Percentiles rank a stretch among this genome's conserved stretches.
Evolutionary conservation across 306 rosid species (phyloP).

Genomic region (Inga oerstediana): DNA sequence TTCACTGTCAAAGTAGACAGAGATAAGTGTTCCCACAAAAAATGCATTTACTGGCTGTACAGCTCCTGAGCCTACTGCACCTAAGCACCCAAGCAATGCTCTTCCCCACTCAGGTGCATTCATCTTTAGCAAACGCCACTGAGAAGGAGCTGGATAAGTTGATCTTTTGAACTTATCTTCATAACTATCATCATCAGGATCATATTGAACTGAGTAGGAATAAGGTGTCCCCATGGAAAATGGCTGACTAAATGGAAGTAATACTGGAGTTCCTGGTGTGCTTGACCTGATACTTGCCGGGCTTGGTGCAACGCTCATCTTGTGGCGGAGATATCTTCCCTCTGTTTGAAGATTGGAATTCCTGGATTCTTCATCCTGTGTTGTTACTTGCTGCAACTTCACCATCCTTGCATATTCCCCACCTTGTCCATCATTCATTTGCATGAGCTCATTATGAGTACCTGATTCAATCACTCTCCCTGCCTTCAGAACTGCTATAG

Average conservation of each 20-base stretch:
- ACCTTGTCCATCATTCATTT: constrained; percentile 31
- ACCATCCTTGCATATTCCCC: constrained; percentile 87
- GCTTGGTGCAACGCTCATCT: constrained; percentile 59
- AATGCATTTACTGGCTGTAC: constrained; percentile 89
- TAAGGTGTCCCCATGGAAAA: constrained; percentile 73
- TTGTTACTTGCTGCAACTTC: constrained; percentile 63
- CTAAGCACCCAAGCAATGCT: constrained; percentile 76
- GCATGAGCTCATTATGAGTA: constrained; percentile 69
- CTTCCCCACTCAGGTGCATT: constrained; percentile 81
- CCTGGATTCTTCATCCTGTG: constrained; percentile 49
- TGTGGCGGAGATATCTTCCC: constrained; percentile 47
- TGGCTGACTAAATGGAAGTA: constrained; percentile 60
- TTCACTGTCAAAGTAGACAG: constrained; percentile 65
- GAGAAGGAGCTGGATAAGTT: constrained; percentile 70
- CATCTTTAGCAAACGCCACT: constrained; percentile 73
- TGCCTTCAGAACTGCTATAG: constrained; percentile 69
- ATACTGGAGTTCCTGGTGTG: constrained; percentile 50
- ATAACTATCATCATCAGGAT: constrained; percentile 59
- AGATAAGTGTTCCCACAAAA: constrained; percentile 75
- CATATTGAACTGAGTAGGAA: constrained; percentile 70
- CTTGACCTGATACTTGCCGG: constrained; percentile 70
- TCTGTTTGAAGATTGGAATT: constrained; percentile 44
- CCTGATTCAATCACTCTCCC: constrained; percentile 80
- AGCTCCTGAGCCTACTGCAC: constrained; percentile 88
- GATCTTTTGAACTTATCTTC: constrained; percentile 47